phyloP scores from a whole-genome alignment of 2,329 filamentous ascomycete species.

The Penicillium crustosum region DNA sequence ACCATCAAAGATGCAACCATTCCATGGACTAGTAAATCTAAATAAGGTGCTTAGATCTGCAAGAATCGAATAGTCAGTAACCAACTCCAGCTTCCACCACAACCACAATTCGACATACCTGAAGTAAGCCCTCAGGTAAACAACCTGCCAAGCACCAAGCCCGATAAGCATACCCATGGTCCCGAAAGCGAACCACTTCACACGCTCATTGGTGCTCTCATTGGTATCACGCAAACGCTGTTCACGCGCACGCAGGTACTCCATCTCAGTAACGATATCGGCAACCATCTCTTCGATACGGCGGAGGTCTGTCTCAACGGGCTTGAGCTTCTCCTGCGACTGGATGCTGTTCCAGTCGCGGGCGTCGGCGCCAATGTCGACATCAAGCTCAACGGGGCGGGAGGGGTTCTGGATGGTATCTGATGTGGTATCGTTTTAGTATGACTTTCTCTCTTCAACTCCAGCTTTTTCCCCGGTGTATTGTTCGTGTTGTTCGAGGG shows the following conservation, averaged over 20 bases:
- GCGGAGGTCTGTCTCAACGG: constrained; percentile 89
- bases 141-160: constrained; percentile 93
- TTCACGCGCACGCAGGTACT: constrained; percentile 85
- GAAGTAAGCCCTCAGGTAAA: constrained; percentile 97
- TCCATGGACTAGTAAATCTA: constrained; percentile 36
- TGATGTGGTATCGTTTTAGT: constrained; percentile 16
- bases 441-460: background rate
- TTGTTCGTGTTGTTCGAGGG: background rate
- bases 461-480: background rate
- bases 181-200: constrained; percentile 96
- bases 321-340: constrained; percentile 95
- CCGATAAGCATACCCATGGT: constrained; percentile 89
- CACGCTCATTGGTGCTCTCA: constrained; percentile 97
- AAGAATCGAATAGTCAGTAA: constrained; percentile 13
- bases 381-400: constrained; percentile 84
- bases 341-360: constrained; percentile 98
- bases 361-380: constrained; percentile 94
- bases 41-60: constrained; percentile 68
- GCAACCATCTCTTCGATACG: constrained; percentile 86
- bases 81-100: background rate
- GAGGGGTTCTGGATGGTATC: constrained; percentile 50
- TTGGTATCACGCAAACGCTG: constrained; percentile 97
- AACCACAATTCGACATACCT: constrained; percentile 53
- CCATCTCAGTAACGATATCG: constrained; percentile 92
- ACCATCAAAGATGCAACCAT: constrained; percentile 20